These are phyloP conservation scores for Sphagnum contortum DNA, from an alignment of 225 moss, liverwort and hornwort genomes.

Conservation along the genomic window DNA sequence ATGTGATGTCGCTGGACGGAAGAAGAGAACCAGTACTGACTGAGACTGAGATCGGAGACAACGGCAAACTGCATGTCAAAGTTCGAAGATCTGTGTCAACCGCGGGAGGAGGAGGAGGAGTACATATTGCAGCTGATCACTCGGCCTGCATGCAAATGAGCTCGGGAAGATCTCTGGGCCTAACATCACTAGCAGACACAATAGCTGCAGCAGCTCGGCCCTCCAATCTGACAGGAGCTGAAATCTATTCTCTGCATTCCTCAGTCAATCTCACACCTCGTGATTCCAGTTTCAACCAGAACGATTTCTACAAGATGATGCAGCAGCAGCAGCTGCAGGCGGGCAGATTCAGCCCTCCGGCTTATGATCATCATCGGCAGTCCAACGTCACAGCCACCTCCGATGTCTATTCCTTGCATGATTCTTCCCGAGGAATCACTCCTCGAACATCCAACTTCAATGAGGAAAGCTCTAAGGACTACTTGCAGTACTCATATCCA, in stretches of 20 bases:
- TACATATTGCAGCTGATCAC: too few species aligned
- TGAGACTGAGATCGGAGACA: constrained; percentile 81
- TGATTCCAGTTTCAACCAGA: constrained; percentile 87
- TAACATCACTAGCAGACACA: constrained; percentile 65
- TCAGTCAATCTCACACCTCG: constrained; percentile 91
- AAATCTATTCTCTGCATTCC: constrained; percentile 92
- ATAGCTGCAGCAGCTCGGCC: constrained; percentile 86
- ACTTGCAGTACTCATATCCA: too few species aligned
- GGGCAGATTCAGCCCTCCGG: constrained; percentile 11
- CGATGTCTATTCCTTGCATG: constrained; percentile 74
- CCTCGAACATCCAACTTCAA: constrained; percentile 88
- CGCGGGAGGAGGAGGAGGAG: too few species aligned
- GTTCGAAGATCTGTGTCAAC: constrained; percentile 63
- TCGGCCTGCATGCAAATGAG: too few species aligned
- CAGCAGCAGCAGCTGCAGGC: neutral
- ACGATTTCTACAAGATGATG: constrained; percentile 89
- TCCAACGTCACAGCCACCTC: constrained; percentile 79
- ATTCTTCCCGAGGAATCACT: constrained; percentile 83
- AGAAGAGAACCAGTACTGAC: constrained; percentile 72
- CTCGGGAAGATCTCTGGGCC: constrained; percentile 39
- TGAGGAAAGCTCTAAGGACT: constrained; percentile 79
- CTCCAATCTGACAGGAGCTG: constrained; percentile 87
- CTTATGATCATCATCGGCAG: constrained; percentile 56
- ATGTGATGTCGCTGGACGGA: constrained; percentile 84
- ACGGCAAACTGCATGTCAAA: constrained; percentile 89